phyloP scores from a whole-genome alignment of 306 rosid species.

The Lupinus albus region DNA sequence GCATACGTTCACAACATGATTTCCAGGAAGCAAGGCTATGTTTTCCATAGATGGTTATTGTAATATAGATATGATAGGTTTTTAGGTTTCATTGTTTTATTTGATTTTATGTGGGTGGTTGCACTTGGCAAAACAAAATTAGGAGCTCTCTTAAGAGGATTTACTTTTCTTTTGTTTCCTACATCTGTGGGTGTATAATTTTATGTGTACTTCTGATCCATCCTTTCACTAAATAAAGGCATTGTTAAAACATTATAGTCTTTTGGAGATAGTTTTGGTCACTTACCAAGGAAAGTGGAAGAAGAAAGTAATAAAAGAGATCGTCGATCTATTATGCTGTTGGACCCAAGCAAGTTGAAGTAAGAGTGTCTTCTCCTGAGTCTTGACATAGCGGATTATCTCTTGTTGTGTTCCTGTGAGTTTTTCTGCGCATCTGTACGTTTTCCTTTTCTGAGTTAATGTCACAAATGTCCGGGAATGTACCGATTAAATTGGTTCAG shows the following conservation, averaged over 20 bases:
- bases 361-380: neutral
- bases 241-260: slow-evolving; percentile 4
- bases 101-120: slow-evolving; percentile 2
- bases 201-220: neutral
- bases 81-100: slow-evolving; percentile 9
- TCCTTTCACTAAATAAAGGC: slow-evolving; percentile 27
- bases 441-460: slow-evolving; percentile 1
- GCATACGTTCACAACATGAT: neutral
- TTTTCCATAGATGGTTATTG: neutral
- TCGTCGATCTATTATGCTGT: neutral
- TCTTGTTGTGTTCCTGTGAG: neutral
- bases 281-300: slow-evolving; percentile 12
- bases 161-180: neutral
- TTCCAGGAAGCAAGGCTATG: neutral
- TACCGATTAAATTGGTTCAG: slow-evolving; percentile 27
- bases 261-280: neutral
- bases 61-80: neutral
- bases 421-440: neutral
- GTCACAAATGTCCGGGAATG: neutral
- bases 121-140: neutral
- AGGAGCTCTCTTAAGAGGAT: slow-evolving; percentile 10
- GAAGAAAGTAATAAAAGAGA: neutral
- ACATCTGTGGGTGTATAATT: neutral
- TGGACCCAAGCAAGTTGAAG: slow-evolving; percentile 18
- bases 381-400: slow-evolving; percentile 19